These are phyloP conservation scores for Blastobotrys robertii DNA, from an alignment of 805 yeast species.

Conservation along the genomic window DNA sequence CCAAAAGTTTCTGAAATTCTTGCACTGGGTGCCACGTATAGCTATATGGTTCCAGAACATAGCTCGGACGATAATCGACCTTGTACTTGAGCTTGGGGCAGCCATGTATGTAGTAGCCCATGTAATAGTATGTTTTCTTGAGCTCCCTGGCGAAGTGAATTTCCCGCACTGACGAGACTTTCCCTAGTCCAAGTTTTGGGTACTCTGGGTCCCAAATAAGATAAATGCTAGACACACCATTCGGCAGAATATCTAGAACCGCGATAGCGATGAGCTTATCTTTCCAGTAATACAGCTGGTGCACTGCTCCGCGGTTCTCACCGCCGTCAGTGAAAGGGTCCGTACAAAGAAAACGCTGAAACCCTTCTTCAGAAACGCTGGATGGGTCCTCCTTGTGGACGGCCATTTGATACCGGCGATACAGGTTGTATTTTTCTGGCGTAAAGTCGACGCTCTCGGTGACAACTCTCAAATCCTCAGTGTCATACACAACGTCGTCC, in stretches of 20 bases:
- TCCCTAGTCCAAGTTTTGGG: conserved; percentile 62
- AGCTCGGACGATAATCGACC: conserved; percentile 40
- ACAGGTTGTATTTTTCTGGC: conserved; percentile 44
- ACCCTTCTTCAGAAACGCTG: conserved; percentile 38
- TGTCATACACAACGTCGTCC: conserved; percentile 29
- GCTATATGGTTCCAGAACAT: conserved; percentile 24
- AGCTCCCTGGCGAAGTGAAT: conserved; percentile 42
- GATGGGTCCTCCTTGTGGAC: conserved; percentile 56
- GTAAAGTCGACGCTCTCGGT: conserved; percentile 46
- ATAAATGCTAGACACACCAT: conserved; percentile 65
- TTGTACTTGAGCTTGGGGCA: conserved; percentile 80
- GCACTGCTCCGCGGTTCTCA: conserved; percentile 47
- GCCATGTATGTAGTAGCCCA: conserved; percentile 74
- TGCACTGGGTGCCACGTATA: conserved; percentile 9
- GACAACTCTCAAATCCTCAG: conserved; percentile 33
- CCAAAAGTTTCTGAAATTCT: conserved; percentile 4
- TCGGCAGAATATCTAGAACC: conserved; percentile 67
- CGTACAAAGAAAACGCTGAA: conserved; percentile 58
- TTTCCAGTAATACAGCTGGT: conserved; percentile 66
- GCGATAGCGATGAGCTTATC: conserved; percentile 61
- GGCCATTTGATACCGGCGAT: conserved; percentile 52
- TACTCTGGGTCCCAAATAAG: conserved; percentile 83
- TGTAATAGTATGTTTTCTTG: conserved; percentile 48
- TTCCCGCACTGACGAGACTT: conserved; percentile 66
- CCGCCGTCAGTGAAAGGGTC: conserved; percentile 44